Evolutionary conservation across 495 filamentous ascomycete genomes (phyloP).

Genomic region (Xylaria telfairii): DNA sequence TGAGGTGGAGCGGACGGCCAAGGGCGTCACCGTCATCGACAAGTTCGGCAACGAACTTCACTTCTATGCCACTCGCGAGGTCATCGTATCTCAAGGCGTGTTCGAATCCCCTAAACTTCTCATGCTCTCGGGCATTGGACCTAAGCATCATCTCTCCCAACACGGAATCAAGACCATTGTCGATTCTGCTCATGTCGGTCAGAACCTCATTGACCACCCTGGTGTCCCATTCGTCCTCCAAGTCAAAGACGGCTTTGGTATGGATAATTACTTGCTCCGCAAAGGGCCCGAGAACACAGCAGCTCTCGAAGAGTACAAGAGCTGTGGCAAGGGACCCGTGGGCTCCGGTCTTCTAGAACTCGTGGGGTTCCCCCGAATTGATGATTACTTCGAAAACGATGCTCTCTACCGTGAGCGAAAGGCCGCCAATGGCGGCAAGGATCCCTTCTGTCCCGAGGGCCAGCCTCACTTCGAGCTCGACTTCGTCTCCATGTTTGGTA

Average conservation of each 20-base stretch:
- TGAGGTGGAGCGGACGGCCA: constrained; percentile 36
- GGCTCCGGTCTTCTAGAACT: constrained; percentile 61
- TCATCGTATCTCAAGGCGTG: constrained; percentile 63
- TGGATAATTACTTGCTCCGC: constrained; percentile 62
- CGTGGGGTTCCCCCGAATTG: constrained; percentile 63
- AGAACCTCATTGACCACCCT: constrained; percentile 65
- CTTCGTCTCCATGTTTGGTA: constrained; percentile 65
- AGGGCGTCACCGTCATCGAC: constrained; percentile 46
- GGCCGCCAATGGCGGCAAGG: constrained; percentile 56
- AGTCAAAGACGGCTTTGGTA: constrained; percentile 59
- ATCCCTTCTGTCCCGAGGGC: constrained; percentile 63
- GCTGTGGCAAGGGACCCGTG: constrained; percentile 57
- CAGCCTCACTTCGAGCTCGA: constrained; percentile 72
- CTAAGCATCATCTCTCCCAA: constrained; percentile 51
- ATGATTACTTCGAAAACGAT: constrained; percentile 54
- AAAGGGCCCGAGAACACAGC: constrained; percentile 52
- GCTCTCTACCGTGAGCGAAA: constrained; percentile 58
- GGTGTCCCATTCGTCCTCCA: constrained; percentile 60
- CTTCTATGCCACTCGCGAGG: constrained; percentile 57
- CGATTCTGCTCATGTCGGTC: constrained; percentile 60
- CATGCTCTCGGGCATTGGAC: constrained; percentile 68
- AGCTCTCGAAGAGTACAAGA: constrained; percentile 53
- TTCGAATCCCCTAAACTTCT: constrained; percentile 66
- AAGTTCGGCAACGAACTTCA: constrained; percentile 46
- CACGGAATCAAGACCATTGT: constrained; percentile 57